Percentiles rank a stretch among this genome's conserved stretches.
These are phyloP conservation scores for Beauveria asiatica DNA, from an alignment of 2,329 filamentous ascomycete genomes.

Conservation along the genomic window DNA sequence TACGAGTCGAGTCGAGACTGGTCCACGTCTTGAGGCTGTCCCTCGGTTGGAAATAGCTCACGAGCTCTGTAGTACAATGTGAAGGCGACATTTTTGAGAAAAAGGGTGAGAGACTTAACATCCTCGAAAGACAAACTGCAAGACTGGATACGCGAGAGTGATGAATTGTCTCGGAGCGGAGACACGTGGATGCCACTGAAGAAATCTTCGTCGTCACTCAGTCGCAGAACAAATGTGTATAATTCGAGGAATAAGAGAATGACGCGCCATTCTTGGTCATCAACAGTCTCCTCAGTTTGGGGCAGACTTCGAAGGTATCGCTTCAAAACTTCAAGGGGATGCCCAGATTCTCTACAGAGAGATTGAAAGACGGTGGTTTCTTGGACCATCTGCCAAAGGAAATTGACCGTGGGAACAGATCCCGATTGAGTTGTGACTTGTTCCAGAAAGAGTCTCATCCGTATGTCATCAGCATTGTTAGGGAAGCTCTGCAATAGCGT, in stretches of 20 bases:
- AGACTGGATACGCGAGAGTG: constrained; percentile 41
- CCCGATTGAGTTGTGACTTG: constrained; percentile 36
- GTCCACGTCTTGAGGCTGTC: constrained; percentile 16
- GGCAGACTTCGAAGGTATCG: constrained; percentile 22
- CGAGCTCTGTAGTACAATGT: constrained; percentile 76
- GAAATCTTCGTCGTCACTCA: constrained; percentile 97
- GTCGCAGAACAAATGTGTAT: constrained; percentile 83
- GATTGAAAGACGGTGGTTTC: constrained; percentile 33
- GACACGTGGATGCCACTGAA: constrained; percentile 49
- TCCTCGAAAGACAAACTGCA: constrained; percentile 65
- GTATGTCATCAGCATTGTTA: constrained; percentile 71
- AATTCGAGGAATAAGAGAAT: constrained; percentile 87
- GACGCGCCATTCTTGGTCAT: constrained; percentile 68
- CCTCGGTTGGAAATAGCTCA: constrained; percentile 38
- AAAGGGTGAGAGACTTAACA: constrained; percentile 65
- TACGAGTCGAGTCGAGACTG: constrained; percentile 23
- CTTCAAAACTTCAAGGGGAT: constrained; percentile 21
- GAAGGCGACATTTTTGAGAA: constrained; percentile 87
- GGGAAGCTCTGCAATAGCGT: constrained; percentile 83
- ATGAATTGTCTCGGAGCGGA: constrained; percentile 28
- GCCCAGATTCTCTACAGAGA: constrained; percentile 22
- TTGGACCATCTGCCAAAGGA: constrained; percentile 65
- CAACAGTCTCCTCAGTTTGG: constrained; percentile 16
- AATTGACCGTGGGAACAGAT: constrained; percentile 50
- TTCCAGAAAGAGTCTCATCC: constrained; percentile 79